phyloP scores from a whole-genome alignment of 495 filamentous ascomycete genomes.

The Friedmanniomyces simplex region DNA sequence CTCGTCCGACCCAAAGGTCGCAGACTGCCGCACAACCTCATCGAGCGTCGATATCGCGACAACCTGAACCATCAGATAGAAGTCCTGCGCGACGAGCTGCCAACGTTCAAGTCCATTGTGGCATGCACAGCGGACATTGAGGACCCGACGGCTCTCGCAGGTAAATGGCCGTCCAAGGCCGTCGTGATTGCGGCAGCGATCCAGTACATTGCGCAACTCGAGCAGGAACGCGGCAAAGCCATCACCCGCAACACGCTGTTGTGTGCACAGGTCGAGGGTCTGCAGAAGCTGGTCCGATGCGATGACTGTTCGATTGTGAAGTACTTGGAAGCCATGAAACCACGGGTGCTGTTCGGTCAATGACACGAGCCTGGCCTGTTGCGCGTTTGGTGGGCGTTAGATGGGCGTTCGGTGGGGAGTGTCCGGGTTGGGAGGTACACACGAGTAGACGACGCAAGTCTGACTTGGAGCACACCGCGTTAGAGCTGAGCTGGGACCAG shows the following conservation, averaged over 20 bases:
- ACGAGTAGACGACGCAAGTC: no score
- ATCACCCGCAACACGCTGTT: not conserved
- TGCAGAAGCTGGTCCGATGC: constrained; percentile 7
- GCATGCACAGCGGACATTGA: not conserved
- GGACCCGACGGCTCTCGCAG: not conserved
- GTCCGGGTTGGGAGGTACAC: no score
- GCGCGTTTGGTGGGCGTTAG: no score
- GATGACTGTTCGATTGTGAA: constrained; percentile 7
- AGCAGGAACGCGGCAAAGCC: not conserved
- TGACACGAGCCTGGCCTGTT: no score
- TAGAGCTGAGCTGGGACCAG: no score
- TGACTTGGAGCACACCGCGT: no score
- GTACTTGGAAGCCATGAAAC: not conserved
- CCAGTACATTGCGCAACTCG: constrained; percentile 5
- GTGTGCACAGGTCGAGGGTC: constrained; percentile 2
- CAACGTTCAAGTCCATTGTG: not conserved
- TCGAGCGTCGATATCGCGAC: constrained; percentile 5
- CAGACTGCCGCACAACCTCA: not conserved
- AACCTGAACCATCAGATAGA: constrained; percentile 5
- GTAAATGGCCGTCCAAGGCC: constrained; percentile 3
- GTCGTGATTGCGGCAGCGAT: not conserved
- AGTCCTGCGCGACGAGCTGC: not conserved
- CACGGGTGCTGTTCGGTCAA: no score
- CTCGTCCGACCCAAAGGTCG: not conserved
- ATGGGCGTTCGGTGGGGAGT: no score